phyloP scores from a whole-genome alignment of 371 early-diverging fungal genomes.

The Syncephalastrum monosporum region DNA sequence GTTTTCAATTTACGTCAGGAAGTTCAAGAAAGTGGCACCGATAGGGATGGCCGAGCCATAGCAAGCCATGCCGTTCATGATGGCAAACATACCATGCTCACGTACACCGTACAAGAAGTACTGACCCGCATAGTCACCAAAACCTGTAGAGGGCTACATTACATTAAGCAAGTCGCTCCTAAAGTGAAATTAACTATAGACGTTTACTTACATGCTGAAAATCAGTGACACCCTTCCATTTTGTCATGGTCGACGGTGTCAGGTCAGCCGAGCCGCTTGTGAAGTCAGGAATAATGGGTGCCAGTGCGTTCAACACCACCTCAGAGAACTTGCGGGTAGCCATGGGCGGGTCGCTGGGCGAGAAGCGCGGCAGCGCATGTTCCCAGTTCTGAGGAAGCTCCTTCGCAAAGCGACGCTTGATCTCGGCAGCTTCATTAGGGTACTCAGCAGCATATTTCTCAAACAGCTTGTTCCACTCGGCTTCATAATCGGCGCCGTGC shows the following conservation, averaged over 20 bases:
- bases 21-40: slow-evolving; percentile 98
- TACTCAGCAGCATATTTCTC: slow-evolving; percentile 56
- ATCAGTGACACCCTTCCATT: slow-evolving; percentile 86
- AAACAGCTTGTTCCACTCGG: slow-evolving; percentile 69
- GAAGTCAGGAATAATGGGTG: slow-evolving; percentile 73
- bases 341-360: slow-evolving; percentile 66
- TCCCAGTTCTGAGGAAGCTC: slow-evolving; percentile 72
- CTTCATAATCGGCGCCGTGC: slow-evolving; percentile 56
- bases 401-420: slow-evolving; percentile 67
- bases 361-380: slow-evolving; percentile 68
- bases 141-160: slow-evolving; percentile 42
- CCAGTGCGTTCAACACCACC: slow-evolving; percentile 76
- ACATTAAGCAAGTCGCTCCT: too few relatives aligned
- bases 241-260: slow-evolving; percentile 88
- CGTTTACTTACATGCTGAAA: slow-evolving; percentile 69
- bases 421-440: slow-evolving; percentile 65
- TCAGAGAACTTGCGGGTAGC: slow-evolving; percentile 88
- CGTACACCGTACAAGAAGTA: slow-evolving; percentile 98
- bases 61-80: slow-evolving; percentile 93
- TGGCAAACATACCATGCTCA: slow-evolving; percentile 99
- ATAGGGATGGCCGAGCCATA: slow-evolving; percentile 87
- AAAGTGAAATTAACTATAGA: too few relatives aligned
- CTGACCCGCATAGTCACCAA: slow-evolving; percentile 85
- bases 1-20: slow-evolving; percentile 67
- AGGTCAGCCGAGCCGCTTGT: slow-evolving; percentile 97